Evolutionary conservation across 2,329 filamentous ascomycete genomes (phyloP), one percentile per base, ranked within the genome.

Genomic region (Graphilbum fragrans): DNA sequence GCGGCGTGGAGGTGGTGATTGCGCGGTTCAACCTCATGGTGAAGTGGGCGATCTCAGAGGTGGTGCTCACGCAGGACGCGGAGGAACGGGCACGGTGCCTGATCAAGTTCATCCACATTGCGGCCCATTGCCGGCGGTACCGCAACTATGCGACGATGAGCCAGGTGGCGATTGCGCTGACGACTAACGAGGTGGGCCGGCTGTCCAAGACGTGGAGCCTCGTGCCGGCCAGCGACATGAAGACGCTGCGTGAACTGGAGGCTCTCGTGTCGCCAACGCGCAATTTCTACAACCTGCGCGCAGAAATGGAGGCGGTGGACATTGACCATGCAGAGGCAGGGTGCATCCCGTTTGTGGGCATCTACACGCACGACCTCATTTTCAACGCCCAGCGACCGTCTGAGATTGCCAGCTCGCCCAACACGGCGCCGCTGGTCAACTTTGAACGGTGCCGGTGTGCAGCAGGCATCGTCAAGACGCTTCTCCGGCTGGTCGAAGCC

Each of bases 11-110:
- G 54, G 80, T 92, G 19, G 83, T 88, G 37, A 84, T 90, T 57
- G 82, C 85, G 9, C 80, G 85, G 38, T 92, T 92, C 66, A 92
- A 92, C 58, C 75, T 92, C 48, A 83, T 90, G 65, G 84, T 88
- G 46, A 90, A 90, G 58, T 92, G 85, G 85, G 80, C 77, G 22
- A 73, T 87, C 22, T 90, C 84, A 1, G 82, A 90, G 58, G 74
- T 83, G 49, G 72, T 92, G 9, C 68, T 92, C 37, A 92, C 83
- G 0, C 74, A 80, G 48, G 66, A 79, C 42, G 60, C 80, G 11
- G 75, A 80, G 46, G 85, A 92, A 59, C 72, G 85, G 40, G 82
- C 82, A 19, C 69, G 79, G 31, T 86, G 80, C 55, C 76, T 92
- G 47, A 78, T 83, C 58, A 90, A 92, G 59, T 82, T 74, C 55